These are phyloP conservation scores for Capsicum baccatum DNA, from an alignment of 257 asterid species.

Conservation along the genomic window DNA sequence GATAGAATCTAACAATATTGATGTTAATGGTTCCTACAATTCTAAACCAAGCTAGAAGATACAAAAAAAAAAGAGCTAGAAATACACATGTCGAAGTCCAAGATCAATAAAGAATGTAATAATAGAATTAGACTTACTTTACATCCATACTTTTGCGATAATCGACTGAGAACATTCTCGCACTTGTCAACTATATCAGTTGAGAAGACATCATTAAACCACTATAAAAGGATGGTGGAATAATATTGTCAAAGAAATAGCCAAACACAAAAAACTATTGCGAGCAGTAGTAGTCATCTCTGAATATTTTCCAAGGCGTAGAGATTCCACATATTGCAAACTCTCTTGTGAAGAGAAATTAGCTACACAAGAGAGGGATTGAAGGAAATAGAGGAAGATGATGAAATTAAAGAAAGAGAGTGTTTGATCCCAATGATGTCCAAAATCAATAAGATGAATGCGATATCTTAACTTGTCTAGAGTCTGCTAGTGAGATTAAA, in stretches of 20 bases:
- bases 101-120: slow-evolving; percentile 29
- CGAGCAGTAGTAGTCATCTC: slow-evolving; percentile 60
- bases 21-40: neutral
- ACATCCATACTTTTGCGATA: slow-evolving; percentile 82
- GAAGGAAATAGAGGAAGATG: neutral
- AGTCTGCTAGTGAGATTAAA: neutral
- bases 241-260: slow-evolving; percentile 31
- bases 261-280: neutral
- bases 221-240: slow-evolving; percentile 39
- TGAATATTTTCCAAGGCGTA: slow-evolving; percentile 84
- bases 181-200: slow-evolving; percentile 48
- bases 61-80: too few species aligned
- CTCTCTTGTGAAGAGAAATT: slow-evolving; percentile 61
- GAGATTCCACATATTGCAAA: slow-evolving; percentile 53
- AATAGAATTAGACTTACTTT: slow-evolving; percentile 51
- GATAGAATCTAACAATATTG: too few species aligned
- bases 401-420: too few species aligned
- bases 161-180: slow-evolving; percentile 52
- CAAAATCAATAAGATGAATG: too few species aligned
- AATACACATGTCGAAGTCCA: neutral
- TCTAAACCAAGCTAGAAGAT: slow-evolving; percentile 16
- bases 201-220: slow-evolving; percentile 97
- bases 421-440: too few species aligned
- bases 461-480: too few species aligned
- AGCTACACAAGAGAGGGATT: slow-evolving; percentile 67